Conservation (phyloP, 495 filamentous ascomycete species). For the Aspergillus haitiensis region DNA sequence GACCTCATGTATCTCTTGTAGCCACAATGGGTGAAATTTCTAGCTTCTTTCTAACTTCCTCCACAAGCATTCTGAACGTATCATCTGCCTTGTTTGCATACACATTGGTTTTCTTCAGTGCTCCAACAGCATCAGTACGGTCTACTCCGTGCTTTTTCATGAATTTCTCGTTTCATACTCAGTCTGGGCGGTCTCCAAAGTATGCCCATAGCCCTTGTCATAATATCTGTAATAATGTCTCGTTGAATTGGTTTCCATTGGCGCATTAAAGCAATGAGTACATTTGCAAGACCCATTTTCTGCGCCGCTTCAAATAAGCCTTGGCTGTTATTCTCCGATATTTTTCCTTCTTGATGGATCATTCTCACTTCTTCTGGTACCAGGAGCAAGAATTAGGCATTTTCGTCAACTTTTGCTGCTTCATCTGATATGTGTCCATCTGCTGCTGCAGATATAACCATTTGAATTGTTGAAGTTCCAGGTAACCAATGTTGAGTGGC, state of each 20-base stretch:
- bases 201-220: background rate
- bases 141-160: constrained; percentile 15
- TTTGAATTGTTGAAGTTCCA: background rate
- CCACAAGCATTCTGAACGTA: constrained; percentile 9
- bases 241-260: constrained; percentile 4
- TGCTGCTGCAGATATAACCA: background rate
- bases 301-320: background rate
- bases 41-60: constrained; percentile 2
- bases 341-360: background rate
- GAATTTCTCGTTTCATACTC: constrained; percentile 14
- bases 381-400: constrained; percentile 2
- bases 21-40: constrained; percentile 9
- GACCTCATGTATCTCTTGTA: constrained; percentile 16
- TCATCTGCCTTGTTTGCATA: constrained; percentile 8
- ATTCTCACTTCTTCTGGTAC: background rate
- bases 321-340: background rate
- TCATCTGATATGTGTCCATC: background rate
- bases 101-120: background rate
- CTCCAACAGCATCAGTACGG: constrained; percentile 2
- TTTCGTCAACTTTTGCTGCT: background rate
- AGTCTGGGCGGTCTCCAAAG: background rate
- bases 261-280: background rate
- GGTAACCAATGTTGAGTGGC: background rate
- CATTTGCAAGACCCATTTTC: background rate
- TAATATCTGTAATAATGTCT: constrained; percentile 4